Conservation (phyloP, 2,329 filamentous ascomycete species). For the Aotearoamyces nothofagi region DNA sequence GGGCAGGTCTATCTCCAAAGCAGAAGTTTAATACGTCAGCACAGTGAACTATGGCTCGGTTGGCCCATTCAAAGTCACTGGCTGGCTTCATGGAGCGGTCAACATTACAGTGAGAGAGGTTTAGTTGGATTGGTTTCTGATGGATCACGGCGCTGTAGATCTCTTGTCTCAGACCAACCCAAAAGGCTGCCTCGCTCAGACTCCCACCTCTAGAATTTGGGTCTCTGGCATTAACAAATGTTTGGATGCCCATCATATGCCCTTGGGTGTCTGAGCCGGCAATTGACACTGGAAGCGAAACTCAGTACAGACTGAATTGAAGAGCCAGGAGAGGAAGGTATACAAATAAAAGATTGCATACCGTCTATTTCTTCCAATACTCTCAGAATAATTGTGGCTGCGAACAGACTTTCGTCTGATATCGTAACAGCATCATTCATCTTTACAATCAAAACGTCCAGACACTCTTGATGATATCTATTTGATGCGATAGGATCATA, state of each 20-base stretch:
- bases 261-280: conserved; percentile 2
- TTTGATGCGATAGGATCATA: conserved; percentile 34
- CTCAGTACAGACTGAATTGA: no score
- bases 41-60: conserved; percentile 44
- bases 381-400: conserved; percentile 39
- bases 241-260: conserved; percentile 16
- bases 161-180: conserved; percentile 41
- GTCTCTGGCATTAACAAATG: conserved; percentile 20
- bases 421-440: conserved; percentile 25
- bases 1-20: conserved; percentile 27
- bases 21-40: conserved; percentile 50
- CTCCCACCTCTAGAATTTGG: conserved; percentile 19
- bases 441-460: conserved; percentile 32
- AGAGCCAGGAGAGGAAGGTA: background rate
- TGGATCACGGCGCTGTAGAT: conserved; percentile 37
- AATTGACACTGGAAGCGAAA: conserved; percentile 1
- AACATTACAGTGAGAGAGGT: conserved; percentile 32
- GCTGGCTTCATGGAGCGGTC: conserved; percentile 31
- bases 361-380: conserved; percentile 36
- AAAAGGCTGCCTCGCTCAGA: conserved; percentile 32
- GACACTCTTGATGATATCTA: conserved; percentile 36
- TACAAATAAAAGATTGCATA: conserved; percentile 3
- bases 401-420: conserved; percentile 34
- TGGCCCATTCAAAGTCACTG: conserved; percentile 41
- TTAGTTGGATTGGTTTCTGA: conserved; percentile 28